phyloP scores from a whole-genome alignment of 306 rosid genomes.

The Quercus bicolor region DNA sequence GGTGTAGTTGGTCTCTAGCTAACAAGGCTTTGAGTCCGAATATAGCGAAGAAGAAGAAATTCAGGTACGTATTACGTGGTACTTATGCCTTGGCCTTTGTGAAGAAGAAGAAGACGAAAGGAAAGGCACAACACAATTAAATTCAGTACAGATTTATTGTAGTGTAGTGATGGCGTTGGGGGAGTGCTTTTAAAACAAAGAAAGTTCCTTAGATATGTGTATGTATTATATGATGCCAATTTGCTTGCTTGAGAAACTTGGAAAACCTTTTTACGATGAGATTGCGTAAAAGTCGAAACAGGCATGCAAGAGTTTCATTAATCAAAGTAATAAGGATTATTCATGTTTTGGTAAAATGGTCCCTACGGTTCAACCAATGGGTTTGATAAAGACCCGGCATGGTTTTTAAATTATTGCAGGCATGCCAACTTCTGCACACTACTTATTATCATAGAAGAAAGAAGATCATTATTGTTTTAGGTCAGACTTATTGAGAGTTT shows the following conservation, averaged over 20 bases:
- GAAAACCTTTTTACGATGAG: conserved; percentile 14
- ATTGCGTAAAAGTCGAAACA: conserved; percentile 25
- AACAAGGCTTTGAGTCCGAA: conserved; percentile 9
- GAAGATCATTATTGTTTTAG: neutral
- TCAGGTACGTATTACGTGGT: conserved; percentile 6
- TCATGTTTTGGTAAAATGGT: conserved; percentile 20
- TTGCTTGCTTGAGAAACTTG: conserved; percentile 41
- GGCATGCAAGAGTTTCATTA: conserved; percentile 19
- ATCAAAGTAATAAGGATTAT: conserved; percentile 13
- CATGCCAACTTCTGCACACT: conserved; percentile 17
- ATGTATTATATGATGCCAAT: conserved; percentile 7
- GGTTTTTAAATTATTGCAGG: neutral
- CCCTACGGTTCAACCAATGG: conserved; percentile 22
- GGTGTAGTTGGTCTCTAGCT: conserved; percentile 31
- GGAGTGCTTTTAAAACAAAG: conserved; percentile 1
- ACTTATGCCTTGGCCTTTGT: conserved; percentile 13
- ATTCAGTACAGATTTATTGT: neutral
- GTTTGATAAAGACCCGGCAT: conserved; percentile 15
- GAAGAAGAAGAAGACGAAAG: conserved; percentile 13
- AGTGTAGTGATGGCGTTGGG: neutral
- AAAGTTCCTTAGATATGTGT: neutral
- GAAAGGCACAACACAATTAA: conserved; percentile 9
- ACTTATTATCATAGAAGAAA: neutral
- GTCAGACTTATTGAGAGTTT: neutral
- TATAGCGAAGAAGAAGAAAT: conserved; percentile 19